Evolutionary conservation across 2,329 filamentous ascomycete species (phyloP), one percentile per base, ranked within the genome.

Genomic region (Trichophyton mentagrophytes): DNA sequence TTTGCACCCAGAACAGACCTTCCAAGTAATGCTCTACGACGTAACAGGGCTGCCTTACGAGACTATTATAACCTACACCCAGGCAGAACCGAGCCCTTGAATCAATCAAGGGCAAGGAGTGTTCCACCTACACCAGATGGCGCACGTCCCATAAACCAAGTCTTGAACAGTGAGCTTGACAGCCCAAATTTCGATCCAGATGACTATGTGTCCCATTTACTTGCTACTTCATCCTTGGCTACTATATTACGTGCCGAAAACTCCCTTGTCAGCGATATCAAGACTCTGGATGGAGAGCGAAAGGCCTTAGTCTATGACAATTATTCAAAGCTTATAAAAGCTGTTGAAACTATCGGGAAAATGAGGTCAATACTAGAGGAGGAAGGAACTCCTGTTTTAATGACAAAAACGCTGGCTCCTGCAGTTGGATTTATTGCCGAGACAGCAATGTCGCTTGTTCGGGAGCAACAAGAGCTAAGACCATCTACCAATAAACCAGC

Each of bases 271-370:
- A 73, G 72, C 66, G 92, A 97, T 75, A 92, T 96, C 56, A 79
- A 90, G 42, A 91, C 89, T 1, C 79, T 99, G 17, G 93, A 97
- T 69, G 92, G 92, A 25, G 93, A 99, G 79, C 88, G 93, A 73
- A 99, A 99, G 76, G 91, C 92, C 1, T 77, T 99, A 64, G 93
- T 99, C 3, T 99, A 99, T 73, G 92, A 99, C 72, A 99, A 99
- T 71, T 99, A 97, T 74, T 93, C 88, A 67, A 97, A 97, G 76
- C 77, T 99, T 66, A 96, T 99, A 66, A 84, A 87, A n/a, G 93
- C 93, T 0, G 96, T 95, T 9, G 92, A 96, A 73, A 97, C 92
- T 2, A 99, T 99, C 69, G 83, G 88, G 57, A 90, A 89, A 76
- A 78, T 79, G 77, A 70, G 77, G 36, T 69, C 67, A 61, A 78